Base-by-base conservation (phyloP, 768 basidiomycete species). In the Hypsizygus marmoreus region DNA sequence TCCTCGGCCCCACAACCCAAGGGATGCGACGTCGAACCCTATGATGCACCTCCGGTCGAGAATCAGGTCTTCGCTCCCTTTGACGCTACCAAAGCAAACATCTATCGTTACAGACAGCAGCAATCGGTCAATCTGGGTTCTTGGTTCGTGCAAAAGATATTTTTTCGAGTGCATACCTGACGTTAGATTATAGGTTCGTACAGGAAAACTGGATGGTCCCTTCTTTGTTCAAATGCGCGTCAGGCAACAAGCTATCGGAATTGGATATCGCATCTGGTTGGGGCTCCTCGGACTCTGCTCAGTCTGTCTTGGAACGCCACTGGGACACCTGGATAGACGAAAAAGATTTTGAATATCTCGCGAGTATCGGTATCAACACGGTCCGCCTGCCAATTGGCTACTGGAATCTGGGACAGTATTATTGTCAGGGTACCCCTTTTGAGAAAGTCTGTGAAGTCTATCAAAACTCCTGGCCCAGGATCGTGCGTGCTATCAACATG, bases 131-230 rank as follows among this genome's bases (percentile, higher is more conserved):
- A 87, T 55, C 59, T 86, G 8, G 82, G 84, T 4, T 82, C 80
- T 4, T 83, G 81, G 83, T 81, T 39, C 31, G 63, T 48, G 12
- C 12, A 13, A 17, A 41, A 12, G 12, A 9, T n/a, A n/a, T 37
- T 35, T 6, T 8, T 23, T 34, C 17, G 14, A 6, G 7, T 17
- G 6, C 17, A 25, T 44, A 30, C 25, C 11, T 12, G 22, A 11
- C 16, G 11, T 10, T 23, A 26, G 30, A 43, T 32, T 25, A 20
- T 40, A 84, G 82, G 82, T 86, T 88, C 57, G 83, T 86, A 5
- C 78, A 82, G 45, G 86, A 90, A 61, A 66, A 73, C 16, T 90
- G 87, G 86, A 86, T 89, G 81, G 78, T 78, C 1, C 82, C 84
- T 3, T 82, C 82, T 24, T 44, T 84, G 22, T 88, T 86, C 58